phyloP scores from a whole-genome alignment of 305 asterid species.

The Plantago lanceolata region DNA sequence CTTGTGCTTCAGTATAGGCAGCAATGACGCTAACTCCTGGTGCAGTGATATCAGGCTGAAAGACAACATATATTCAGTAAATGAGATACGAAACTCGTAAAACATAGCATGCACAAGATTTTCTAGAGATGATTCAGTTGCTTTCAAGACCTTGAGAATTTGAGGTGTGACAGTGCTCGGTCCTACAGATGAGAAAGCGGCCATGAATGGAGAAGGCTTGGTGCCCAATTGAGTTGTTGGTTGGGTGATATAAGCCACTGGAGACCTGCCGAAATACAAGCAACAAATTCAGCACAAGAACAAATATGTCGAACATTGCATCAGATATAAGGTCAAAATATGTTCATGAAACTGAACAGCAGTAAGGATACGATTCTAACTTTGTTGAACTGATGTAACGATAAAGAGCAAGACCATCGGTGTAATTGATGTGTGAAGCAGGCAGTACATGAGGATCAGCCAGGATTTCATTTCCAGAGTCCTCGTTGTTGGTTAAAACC shows the following conservation, averaged over 20 bases:
- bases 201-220: conserved; percentile 92
- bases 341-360: not conserved
- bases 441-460: conserved; percentile 92
- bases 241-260: conserved; percentile 49
- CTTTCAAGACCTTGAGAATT: conserved; percentile 61
- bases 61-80: not conserved
- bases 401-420: conserved; percentile 59
- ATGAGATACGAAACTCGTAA: not conserved
- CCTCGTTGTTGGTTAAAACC: conserved; percentile 64
- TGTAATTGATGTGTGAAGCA: conserved; percentile 72
- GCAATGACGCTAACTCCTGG: conserved; percentile 87
- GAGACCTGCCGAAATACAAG: conserved; percentile 36
- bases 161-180: conserved; percentile 72
- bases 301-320: not conserved
- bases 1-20: conserved; percentile 65
- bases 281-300: not conserved
- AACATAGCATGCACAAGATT: not conserved
- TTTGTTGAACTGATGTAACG: conserved; percentile 49
- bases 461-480: conserved; percentile 69
- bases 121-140: not conserved
- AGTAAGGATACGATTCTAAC: conserved; percentile 26
- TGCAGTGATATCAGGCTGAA: conserved; percentile 91
- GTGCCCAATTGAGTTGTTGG: conserved; percentile 52
- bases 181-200: conserved; percentile 83
- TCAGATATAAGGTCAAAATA: not conserved